Base-by-base conservation (phyloP, 495 filamentous ascomycete species). In the Pyrenula massariospora region DNA sequence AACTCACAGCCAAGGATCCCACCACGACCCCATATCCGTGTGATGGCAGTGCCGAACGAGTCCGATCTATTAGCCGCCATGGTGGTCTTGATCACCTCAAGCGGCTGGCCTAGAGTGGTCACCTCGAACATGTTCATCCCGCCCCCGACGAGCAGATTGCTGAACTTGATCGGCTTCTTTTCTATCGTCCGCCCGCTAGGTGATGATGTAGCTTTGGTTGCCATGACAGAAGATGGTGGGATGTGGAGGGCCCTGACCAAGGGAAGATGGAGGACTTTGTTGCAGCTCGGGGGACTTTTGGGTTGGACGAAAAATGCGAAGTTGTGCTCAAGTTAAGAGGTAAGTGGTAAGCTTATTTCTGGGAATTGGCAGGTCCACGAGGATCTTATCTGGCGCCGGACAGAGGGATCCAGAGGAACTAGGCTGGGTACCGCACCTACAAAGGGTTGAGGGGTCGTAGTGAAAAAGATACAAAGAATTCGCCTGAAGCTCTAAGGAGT, bases 151-250 rank as follows among this genome's bases (percentile, higher is more conserved):
- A 98, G 78, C 80, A 98, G 74, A 75, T 97, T 98, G 77, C 90
- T 95, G 82, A 97, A 97, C 83, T 95, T 97, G 80, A 98, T 84
- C 59, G 94, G 94, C 83, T 98, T 97, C 87, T 96, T 97, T 86
- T 96, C 91, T 63, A 91, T 76, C 75, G 70, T 77, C 53, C 60
- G 66, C 59, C 48, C 60, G 20, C 64, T 58, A 53, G 66, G 60
- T 65, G 79, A 75, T 66, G 80, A 76, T 58, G 77, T 68, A 58
- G 75, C 66, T 62, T 77, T 68, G 71, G 75, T 72, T 66, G 77
- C 72, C 68, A 82, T 75, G 59, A 70, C 64, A 64, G 56, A 61
- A 58, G 63, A 63, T 66, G 66, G 68, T 76, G 72, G 68, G 71
- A 69, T 69, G 67, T 68, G 77, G 79, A 74, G 74, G 83, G 85